Base-by-base conservation (phyloP, 306 rosid genomes). In the Corylus americana region DNA sequence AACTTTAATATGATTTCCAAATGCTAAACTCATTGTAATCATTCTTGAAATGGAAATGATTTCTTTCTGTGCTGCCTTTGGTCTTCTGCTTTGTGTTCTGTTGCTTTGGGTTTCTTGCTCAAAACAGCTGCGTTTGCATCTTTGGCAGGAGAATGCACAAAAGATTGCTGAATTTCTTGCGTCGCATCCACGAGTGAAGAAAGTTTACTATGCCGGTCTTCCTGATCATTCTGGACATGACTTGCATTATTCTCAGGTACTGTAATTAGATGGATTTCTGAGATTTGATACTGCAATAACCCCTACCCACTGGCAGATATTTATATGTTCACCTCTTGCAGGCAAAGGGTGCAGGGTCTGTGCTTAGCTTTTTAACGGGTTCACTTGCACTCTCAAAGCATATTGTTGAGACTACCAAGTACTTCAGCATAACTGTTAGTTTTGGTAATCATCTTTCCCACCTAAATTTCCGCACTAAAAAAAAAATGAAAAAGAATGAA, bases 311-410 rank as follows among this genome's bases (percentile, higher is more conserved):
- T 70, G 71, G 74, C 77, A 70, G 22, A 53, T 49, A 25, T 75
- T 73, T 78, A 83, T 69, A 0, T 27, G 73, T 49, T 50, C 14
- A 71, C 64, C 72, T 73, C 17, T 74, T 82, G 48, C 87, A 95
- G 98, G 97, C 97, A 74, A 90, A 90, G 78, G 98, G 97, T 81
- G 94, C 98, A 47, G 98, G 98, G 63, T 87, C 97, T 76, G 98
- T 95, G 79, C 83, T 92, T 83, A 95, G 98, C 88, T 92, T 95
- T 86, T 80, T 90, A 85, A 92, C 98, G 18, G 97, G 98, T 70
- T 91, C 97, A 54, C 47, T 85, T 78, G 86, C 94, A 47, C 90
- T 95, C 77, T 95, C 98, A 72, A 95, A 86, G 94, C 97, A 95
- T 82, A 77, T 95, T 80, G 98, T 89, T 48, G 96, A 95, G 87